Evolutionary conservation across 495 filamentous ascomycete species (phyloP), one percentile per base, ranked within the genome.

Genomic region (Chaetomidium leptoderma): DNA sequence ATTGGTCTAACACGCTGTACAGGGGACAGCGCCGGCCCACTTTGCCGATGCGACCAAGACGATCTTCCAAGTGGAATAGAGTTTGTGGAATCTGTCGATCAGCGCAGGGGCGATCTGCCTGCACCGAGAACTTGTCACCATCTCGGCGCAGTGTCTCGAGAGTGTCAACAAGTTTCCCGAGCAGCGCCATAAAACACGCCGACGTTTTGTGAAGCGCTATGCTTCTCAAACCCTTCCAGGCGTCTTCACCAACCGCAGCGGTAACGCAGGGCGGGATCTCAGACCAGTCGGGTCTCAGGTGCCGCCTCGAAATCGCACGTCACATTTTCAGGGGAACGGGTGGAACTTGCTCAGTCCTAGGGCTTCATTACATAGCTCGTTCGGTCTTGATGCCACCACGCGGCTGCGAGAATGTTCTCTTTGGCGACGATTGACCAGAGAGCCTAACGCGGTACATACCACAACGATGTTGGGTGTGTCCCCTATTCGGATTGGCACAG

Each of bases 61-160:
- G 40, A 45, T 52, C 53, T 55, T 60, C 40, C 53, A 39, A 24
- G 37, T 29, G 56, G 63, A 64, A 64, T 58, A 66, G 53, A 64
- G 61, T 64, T 66, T 58, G 52, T 33, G 51, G 64, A 58, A 64
- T 64, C 57, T 57, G 61, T 61, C 63, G 66, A 69, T 68, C 66
- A 51, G 53, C 61, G 47, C 61, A 62, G 55, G 57, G 45, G 59
- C 49, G 63, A 65, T 62, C 60, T 57, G 52, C 55, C 53, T 49
- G 50, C 27, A 48, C 48, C 53, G 30, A 46, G 16, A 32, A 50
- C 48, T 35, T 44, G 21, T 49, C 27, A 35, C 32, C 24, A 30
- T 49, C 35, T 23, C 36, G 24, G 17, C 16, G 35, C n/a, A 23
- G 7, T 51, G 8, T 48, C n/a, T n/a, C n/a, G n/a, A n/a, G n/a